Conservation (phyloP, 106 monocot species). For the Dendrobium catenatum region DNA sequence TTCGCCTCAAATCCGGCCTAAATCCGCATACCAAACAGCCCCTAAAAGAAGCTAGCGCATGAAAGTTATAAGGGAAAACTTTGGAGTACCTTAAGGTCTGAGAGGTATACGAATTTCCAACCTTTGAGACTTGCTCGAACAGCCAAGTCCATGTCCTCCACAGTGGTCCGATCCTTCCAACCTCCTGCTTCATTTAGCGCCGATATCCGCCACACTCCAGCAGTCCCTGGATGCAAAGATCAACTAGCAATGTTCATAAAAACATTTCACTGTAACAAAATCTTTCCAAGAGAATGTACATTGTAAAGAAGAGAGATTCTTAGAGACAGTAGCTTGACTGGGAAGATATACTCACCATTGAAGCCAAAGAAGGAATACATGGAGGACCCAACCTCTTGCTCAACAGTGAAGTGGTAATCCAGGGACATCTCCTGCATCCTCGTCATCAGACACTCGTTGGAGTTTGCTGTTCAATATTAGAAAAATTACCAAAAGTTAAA, state of each 20-base stretch:
- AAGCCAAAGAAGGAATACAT: constrained; percentile 31
- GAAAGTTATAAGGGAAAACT: background rate
- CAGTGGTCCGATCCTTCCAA: constrained; percentile 42
- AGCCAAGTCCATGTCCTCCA: constrained; percentile 51
- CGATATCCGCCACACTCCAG: constrained; percentile 35
- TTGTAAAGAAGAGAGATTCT: background rate
- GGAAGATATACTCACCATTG: constrained; percentile 14
- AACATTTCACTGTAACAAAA: background rate
- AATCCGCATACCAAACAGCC: too few species aligned
- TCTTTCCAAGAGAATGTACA: background rate
- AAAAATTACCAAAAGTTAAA: background rate
- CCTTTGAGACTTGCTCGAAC: constrained; percentile 42
- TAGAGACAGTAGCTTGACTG: background rate
- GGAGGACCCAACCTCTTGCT: constrained; percentile 30
- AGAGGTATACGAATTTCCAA: constrained; percentile 39
- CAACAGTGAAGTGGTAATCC: constrained; percentile 26
- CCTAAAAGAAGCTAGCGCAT: too few species aligned
- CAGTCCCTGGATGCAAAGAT: constrained; percentile 24
- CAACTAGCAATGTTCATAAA: background rate
- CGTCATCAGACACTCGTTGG: constrained; percentile 32
- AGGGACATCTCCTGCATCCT: constrained; percentile 41
- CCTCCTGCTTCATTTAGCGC: constrained; percentile 43
- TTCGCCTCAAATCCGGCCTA: too few species aligned
- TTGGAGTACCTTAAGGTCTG: constrained; percentile 21
- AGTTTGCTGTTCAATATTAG: constrained; percentile 15